Percentiles rank a stretch among this genome's conserved stretches.
These are phyloP conservation scores for Tricharina praecox DNA, from an alignment of 495 filamentous ascomycete species.

Conservation along the genomic window DNA sequence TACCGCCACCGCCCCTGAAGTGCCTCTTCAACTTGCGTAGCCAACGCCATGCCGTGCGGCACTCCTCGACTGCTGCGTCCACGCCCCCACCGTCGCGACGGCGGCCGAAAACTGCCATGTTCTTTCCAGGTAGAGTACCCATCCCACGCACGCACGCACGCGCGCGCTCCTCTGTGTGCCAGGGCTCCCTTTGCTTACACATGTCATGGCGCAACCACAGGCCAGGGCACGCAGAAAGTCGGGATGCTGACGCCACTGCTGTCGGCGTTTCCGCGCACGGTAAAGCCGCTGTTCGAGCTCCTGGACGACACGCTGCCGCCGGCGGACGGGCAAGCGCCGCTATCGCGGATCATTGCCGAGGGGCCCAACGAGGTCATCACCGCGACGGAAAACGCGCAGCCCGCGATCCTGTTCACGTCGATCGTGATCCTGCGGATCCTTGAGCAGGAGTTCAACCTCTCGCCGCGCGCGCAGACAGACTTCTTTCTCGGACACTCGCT, in stretches of 20 bases:
- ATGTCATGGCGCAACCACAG: conserved; percentile 30
- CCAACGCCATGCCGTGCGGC: not conserved
- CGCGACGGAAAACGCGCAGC: conserved; percentile 74
- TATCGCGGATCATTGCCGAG: conserved; percentile 55
- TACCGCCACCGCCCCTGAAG: not conserved
- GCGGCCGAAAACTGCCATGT: conserved; percentile 54
- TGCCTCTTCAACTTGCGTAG: not conserved
- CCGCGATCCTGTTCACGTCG: conserved; percentile 87
- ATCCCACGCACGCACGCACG: no score
- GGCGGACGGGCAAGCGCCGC: conserved; percentile 39
- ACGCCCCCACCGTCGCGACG: not conserved
- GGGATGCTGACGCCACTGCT: conserved; percentile 82
- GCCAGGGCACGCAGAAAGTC: conserved; percentile 85
- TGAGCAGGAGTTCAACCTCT: conserved; percentile 54
- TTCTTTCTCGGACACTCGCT: conserved; percentile 81
- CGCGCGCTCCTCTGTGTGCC: not conserved
- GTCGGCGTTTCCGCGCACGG: conserved; percentile 61
- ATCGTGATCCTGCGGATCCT: conserved; percentile 80
- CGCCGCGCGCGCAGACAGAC: conserved; percentile 30
- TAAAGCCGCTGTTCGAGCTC: conserved; percentile 54
- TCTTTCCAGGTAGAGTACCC: conserved; percentile 69
- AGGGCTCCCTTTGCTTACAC: not conserved
- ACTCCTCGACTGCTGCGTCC: not conserved
- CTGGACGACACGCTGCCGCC: conserved; percentile 60
- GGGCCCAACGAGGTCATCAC: conserved; percentile 63